phyloP scores from a whole-genome alignment of 176 grass and related monocot species.

The Neostapfia colusana region DNA sequence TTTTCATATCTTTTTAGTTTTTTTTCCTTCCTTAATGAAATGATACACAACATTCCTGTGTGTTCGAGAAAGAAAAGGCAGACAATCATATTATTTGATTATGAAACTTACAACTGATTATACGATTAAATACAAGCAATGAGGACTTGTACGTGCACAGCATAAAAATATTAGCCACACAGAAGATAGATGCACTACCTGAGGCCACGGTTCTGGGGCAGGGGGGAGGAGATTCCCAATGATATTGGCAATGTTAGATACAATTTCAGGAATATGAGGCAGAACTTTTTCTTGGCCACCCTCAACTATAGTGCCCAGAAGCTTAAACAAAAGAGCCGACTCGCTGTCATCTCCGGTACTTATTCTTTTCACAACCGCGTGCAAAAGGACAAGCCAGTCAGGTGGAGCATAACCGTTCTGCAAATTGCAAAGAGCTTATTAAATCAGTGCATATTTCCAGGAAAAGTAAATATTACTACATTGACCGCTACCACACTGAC shows the following conservation, averaged over 20 bases:
- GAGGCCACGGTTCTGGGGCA: conserved; percentile 76
- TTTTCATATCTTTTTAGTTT: background rate
- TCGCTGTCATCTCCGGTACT: conserved; percentile 60
- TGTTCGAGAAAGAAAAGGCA: background rate
- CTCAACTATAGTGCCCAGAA: conserved; percentile 78
- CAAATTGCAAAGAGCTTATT: conserved; percentile 34
- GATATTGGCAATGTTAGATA: conserved; percentile 56
- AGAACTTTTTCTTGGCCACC: conserved; percentile 59
- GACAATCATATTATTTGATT: background rate
- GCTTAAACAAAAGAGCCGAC: conserved; percentile 79
- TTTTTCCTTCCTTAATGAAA: background rate
- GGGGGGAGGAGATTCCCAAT: conserved; percentile 61
- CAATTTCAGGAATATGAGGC: conserved; percentile 60
- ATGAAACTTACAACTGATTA: conserved; percentile 1
- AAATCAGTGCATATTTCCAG: conserved; percentile 35
- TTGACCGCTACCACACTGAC: background rate
- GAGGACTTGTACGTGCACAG: conserved; percentile 7
- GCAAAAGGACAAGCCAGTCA: conserved; percentile 70
- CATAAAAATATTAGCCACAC: conserved; percentile 5
- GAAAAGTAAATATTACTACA: background rate
- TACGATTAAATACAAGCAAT: conserved; percentile 16
- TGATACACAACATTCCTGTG: background rate
- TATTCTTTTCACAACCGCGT: conserved; percentile 59
- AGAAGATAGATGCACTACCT: conserved; percentile 52
- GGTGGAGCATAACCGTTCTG: conserved; percentile 68